A percentile compares a stretch with the other conserved stretches of the same genome.
phyloP scores from a whole-genome alignment of 2,329 filamentous ascomycete genomes.

The Kalmusia sp. region DNA sequence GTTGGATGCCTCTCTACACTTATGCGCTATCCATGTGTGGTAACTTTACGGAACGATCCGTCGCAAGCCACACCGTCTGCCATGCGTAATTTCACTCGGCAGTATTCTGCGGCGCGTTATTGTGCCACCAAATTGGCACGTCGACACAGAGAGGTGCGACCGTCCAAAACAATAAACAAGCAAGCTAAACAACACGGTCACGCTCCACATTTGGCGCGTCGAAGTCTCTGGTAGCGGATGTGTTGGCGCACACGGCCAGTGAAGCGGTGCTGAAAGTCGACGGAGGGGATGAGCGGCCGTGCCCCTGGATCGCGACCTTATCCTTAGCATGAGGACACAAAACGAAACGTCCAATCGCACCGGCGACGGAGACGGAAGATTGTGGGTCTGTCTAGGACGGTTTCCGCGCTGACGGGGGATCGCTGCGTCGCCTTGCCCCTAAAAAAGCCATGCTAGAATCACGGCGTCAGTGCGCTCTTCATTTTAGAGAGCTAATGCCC shows the following conservation, averaged over 20 bases:
- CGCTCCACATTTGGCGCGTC: background rate
- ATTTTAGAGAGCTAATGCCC: slow-evolving; percentile 25
- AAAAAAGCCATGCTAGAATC: slow-evolving; percentile 27
- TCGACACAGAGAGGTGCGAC: background rate
- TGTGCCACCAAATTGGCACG: background rate
- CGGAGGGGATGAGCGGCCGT: no score
- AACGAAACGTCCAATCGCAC: slow-evolving; percentile 4
- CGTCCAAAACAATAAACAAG: background rate
- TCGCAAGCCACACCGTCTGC: background rate
- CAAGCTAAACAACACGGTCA: background rate
- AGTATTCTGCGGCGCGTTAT: background rate
- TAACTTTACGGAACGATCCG: slow-evolving; percentile 3
- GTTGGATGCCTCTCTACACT: no score
- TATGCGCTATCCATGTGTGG: no score
- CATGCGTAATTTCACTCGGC: background rate
- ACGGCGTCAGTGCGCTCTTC: slow-evolving; percentile 6
- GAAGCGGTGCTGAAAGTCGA: no score
- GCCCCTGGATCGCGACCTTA: slow-evolving; percentile 2
- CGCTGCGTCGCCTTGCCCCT: slow-evolving; percentile 21
- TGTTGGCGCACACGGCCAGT: background rate
- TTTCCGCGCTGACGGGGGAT: slow-evolving; percentile 11
- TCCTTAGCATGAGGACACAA: slow-evolving; percentile 12
- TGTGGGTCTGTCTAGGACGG: background rate
- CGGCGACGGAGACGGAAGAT: background rate
- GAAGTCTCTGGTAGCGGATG: background rate